These are phyloP conservation scores for Oryza meyeriana DNA, from an alignment of 176 grass and related monocot species.

Conservation along the genomic window DNA sequence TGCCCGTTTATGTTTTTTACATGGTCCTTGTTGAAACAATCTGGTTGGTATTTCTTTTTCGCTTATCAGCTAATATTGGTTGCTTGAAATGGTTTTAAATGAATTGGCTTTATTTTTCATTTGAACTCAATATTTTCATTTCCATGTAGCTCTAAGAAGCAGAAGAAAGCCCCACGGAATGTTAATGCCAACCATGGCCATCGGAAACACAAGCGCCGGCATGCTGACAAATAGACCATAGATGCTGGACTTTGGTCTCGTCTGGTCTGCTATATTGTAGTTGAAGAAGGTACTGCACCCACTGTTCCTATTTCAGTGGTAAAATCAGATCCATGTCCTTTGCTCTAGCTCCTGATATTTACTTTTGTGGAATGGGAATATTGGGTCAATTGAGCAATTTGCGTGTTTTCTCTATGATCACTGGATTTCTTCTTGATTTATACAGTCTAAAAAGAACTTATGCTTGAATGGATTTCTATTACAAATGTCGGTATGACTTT, in stretches of 20 bases:
- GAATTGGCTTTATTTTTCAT: constrained; percentile 12
- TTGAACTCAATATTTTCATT: constrained; percentile 18
- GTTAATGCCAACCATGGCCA: constrained; percentile 47
- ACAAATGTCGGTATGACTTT: background rate
- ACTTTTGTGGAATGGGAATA: background rate
- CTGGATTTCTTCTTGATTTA: background rate
- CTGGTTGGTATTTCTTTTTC: constrained; percentile 52
- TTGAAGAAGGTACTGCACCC: constrained; percentile 25
- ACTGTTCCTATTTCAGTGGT: background rate
- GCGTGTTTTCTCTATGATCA: background rate
- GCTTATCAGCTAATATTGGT: constrained; percentile 8
- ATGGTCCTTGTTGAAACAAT: constrained; percentile 53
- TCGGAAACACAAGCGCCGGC: constrained; percentile 61
- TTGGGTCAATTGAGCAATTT: background rate
- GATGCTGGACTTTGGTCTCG: background rate
- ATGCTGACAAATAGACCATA: constrained; percentile 61
- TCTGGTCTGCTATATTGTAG: constrained; percentile 20
- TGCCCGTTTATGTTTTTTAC: constrained; percentile 64
- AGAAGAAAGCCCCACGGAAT: constrained; percentile 46
- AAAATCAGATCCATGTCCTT: background rate
- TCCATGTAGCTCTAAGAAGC: constrained; percentile 53
- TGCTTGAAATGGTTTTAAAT: constrained; percentile 17
- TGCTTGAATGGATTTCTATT: background rate
- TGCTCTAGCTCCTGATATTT: background rate
- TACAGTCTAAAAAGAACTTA: background rate